Base-by-base conservation (phyloP, 257 asterid genomes). In the Jacaranda mimosifolia region DNA sequence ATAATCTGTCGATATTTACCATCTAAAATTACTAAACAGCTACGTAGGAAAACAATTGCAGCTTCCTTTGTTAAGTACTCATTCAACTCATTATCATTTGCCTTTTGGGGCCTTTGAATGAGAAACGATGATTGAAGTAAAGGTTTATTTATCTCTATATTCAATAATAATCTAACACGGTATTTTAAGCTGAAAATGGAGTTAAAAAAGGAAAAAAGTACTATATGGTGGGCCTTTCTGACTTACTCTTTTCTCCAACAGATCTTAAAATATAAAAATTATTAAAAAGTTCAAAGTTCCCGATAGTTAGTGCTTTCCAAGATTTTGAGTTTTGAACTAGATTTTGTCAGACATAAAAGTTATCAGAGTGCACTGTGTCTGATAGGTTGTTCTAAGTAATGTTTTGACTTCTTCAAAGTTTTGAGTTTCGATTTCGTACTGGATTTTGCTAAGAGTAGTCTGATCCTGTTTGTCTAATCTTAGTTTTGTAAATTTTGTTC, bases 21-120 rank as follows among this genome's bases (percentile, higher is more conserved):
- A 18, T 64, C 53, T 63, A n/a, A 58, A 73, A 18, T 67, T 40
- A 70, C 15, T 64, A 17, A 62, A 36, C 42, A 49, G 26, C 18
- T 43, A 40, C 32, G n/a, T 9, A 19, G 55, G 39, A 39, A 64
- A 43, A 49, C 17, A 63, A 9, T 17, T 46, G 35, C 13, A 9
- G 15, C 26, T 15, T 40, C 17, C 71, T 48, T 58, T 59, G 26
- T 57, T 35, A 26, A 26, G 32, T 52, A 17, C 21, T 53, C 63
- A 48, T 18, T 11, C 35, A 18, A 7, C 76, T 60, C 45, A 60
- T 60, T 58, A 15, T 75, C 19, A 58, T 49, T 40, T 39, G 48
- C 18, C 48, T 21, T 39, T 40, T 6, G 32, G 57, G 72, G 49
- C 38, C 26, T 52, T 13, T 13, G 35, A 26, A 38, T 26, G 38